These are phyloP conservation scores for Suhomyces maxii DNA, from an alignment of 1,139 yeast genomes.

Conservation along the genomic window DNA sequence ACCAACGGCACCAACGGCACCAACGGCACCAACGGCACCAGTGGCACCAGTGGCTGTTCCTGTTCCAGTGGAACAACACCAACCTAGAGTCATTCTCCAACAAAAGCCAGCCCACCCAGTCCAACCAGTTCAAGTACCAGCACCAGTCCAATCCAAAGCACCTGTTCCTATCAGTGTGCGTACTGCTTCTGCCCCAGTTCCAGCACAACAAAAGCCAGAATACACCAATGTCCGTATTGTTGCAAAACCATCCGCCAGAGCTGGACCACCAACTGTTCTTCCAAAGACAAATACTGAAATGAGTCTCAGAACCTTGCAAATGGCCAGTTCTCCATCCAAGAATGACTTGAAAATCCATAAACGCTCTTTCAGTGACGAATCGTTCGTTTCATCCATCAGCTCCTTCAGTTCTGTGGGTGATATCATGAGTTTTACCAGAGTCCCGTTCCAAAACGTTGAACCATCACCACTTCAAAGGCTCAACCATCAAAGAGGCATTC, in stretches of 20 bases:
- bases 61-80: too few species aligned
- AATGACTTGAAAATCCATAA: slow-evolving; percentile 22
- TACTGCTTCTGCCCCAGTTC: background rate
- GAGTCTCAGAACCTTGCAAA: slow-evolving; percentile 3
- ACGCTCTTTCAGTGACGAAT: slow-evolving; percentile 41
- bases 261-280: background rate
- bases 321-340: background rate
- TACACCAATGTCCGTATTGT: slow-evolving; percentile 7
- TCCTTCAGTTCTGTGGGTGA: slow-evolving; percentile 42
- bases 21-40: too few species aligned
- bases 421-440: slow-evolving; percentile 21
- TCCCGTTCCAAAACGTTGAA: slow-evolving; percentile 6
- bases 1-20: too few species aligned
- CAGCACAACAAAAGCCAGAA: slow-evolving; percentile 2
- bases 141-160: too few species aligned
- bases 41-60: too few species aligned
- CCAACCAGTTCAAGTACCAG: too few species aligned
- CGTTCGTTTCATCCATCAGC: slow-evolving; percentile 39
- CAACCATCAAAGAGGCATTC: slow-evolving; percentile 1
- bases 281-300: slow-evolving; percentile 2
- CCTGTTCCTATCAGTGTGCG: too few species aligned
- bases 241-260: background rate
- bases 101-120: too few species aligned
- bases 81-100: too few species aligned
- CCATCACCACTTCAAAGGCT: slow-evolving; percentile 3